Conservation (phyloP, 768 basidiomycete genomes). For the Leucosporidium scottii region DNA sequence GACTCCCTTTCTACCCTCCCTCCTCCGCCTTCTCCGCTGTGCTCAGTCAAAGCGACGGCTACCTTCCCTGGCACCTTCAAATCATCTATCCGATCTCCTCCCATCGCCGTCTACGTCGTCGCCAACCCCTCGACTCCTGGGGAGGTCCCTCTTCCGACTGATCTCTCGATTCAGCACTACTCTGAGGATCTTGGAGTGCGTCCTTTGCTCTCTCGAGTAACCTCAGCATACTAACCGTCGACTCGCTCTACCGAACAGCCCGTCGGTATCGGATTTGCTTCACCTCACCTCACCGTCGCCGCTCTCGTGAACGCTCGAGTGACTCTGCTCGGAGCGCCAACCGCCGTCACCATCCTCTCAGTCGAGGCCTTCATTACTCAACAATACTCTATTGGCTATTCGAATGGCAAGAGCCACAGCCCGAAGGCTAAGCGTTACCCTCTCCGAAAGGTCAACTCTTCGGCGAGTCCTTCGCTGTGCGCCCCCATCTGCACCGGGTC, state of each 20-base stretch:
- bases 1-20: too few relatives aligned
- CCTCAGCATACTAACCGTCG: not conserved
- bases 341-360: conserved; percentile 4
- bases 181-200: conserved; percentile 13
- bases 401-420: not conserved
- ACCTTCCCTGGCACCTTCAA: conserved; percentile 10
- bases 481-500: not conserved
- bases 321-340: conserved; percentile 12
- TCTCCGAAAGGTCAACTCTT: too few relatives aligned
- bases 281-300: conserved; percentile 25
- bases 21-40: not conserved
- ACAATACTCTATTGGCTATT: conserved; percentile 6
- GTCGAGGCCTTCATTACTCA: conserved; percentile 17
- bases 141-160: conserved; percentile 12
- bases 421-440: too few relatives aligned
- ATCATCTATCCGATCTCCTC: not conserved
- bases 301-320: conserved; percentile 19
- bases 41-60: conserved; percentile 19
- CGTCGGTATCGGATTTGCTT: conserved; percentile 19
- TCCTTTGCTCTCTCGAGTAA: not conserved
- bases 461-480: not conserved
- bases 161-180: conserved; percentile 14
- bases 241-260: not conserved
- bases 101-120: conserved; percentile 13
- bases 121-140: conserved; percentile 14